Evolutionary conservation across 2,329 filamentous ascomycete genomes (phyloP).

Genomic region (Onygenales sp.): DNA sequence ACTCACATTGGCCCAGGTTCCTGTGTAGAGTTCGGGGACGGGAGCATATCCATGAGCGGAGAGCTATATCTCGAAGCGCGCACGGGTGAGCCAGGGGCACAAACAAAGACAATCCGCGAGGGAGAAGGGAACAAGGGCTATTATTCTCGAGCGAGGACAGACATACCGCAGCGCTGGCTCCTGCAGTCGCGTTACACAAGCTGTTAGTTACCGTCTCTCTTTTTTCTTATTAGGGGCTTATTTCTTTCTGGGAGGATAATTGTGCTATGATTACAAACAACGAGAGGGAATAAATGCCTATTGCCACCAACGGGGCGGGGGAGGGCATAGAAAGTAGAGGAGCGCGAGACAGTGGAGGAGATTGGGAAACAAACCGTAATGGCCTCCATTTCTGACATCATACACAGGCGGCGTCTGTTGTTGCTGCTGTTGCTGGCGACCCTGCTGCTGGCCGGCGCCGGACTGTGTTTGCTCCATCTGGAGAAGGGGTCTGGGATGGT

Average conservation of each 20-base stretch:
- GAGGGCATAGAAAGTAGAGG: too few species aligned
- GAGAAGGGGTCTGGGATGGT: background rate
- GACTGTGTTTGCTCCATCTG: slow-evolving; percentile 8
- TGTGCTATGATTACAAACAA: too few species aligned
- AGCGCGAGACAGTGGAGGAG: too few species aligned
- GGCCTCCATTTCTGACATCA: slow-evolving; percentile 63
- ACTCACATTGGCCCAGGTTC: slow-evolving; percentile 87
- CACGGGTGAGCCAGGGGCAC: background rate
- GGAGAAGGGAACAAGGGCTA: background rate
- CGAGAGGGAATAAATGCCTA: too few species aligned
- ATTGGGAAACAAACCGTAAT: slow-evolving; percentile 54
- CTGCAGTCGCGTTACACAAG: slow-evolving; percentile 29
- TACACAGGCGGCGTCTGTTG: slow-evolving; percentile 57
- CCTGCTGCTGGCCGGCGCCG: slow-evolving; percentile 7
- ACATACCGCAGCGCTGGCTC: slow-evolving; percentile 60
- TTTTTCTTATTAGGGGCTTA: background rate
- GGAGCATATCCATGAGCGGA: slow-evolving; percentile 80
- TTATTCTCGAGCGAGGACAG: background rate
- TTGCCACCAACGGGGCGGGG: too few species aligned
- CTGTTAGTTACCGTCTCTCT: background rate
- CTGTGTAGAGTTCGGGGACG: slow-evolving; percentile 82
- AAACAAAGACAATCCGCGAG: background rate
- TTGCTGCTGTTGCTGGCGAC: slow-evolving; percentile 40
- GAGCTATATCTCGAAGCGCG: slow-evolving; percentile 48
- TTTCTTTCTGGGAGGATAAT: background rate